Evolutionary conservation across 1,284 basidiomycete genomes (phyloP).

Genomic region (Athelia psychrophila): DNA sequence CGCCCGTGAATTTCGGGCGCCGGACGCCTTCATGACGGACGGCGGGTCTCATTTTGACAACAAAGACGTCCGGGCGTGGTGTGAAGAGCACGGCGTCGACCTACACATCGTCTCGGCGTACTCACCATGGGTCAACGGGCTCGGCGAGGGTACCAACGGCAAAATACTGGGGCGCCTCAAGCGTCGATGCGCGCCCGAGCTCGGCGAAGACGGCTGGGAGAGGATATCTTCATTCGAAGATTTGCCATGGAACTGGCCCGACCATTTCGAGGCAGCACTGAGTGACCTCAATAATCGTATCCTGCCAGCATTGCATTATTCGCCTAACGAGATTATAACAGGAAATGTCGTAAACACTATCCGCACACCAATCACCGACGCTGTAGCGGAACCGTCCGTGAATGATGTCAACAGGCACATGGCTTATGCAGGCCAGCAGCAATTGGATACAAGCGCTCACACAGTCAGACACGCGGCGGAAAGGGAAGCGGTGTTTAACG

Average conservation of each 20-base stretch:
- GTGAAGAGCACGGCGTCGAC: constrained; percentile 16
- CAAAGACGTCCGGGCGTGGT: constrained; percentile 25
- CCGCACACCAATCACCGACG: constrained; percentile 6
- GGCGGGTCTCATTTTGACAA: constrained; percentile 36
- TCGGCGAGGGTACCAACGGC: constrained; percentile 31
- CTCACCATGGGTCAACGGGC: constrained; percentile 37
- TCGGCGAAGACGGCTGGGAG: constrained; percentile 25
- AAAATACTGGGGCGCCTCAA: constrained; percentile 25
- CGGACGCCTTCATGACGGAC: constrained; percentile 36
- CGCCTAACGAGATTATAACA: constrained; percentile 15
- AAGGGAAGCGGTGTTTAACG: constrained; percentile 24
- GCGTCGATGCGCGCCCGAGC: constrained; percentile 26
- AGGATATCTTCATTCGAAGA: constrained; percentile 9
- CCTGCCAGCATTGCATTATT: constrained; percentile 9
- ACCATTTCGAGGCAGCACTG: constrained; percentile 27
- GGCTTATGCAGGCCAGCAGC: not conserved
- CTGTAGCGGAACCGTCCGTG: constrained; percentile 9
- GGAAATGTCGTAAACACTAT: constrained; percentile 12
- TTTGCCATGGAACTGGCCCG: constrained; percentile 25
- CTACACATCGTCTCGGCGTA: constrained; percentile 28
- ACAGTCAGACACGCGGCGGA: constrained; percentile 14
- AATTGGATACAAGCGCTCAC: not conserved
- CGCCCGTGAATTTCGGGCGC: constrained; percentile 14
- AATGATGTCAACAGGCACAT: constrained; percentile 1
- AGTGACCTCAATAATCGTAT: constrained; percentile 21